These are phyloP conservation scores for Hippophae gyantsensis DNA, from an alignment of 306 rosid species.

Conservation along the genomic window DNA sequence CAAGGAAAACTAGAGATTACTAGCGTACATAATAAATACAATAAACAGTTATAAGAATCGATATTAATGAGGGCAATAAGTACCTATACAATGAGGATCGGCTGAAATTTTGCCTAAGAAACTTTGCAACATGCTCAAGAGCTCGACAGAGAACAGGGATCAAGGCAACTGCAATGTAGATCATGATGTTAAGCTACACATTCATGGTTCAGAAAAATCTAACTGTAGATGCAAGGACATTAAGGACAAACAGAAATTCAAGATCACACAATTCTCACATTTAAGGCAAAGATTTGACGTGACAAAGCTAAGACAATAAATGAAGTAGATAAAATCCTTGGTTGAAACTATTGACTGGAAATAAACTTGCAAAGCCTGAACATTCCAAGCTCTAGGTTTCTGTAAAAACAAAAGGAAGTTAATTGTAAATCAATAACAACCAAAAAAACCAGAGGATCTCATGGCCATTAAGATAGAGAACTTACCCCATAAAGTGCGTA, in stretches of 20 bases:
- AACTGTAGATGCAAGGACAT: background rate
- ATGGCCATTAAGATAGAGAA: constrained; percentile 3
- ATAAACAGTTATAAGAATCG: background rate
- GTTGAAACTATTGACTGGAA: constrained; percentile 61
- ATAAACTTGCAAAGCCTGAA: constrained; percentile 81
- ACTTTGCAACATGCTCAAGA: constrained; percentile 85
- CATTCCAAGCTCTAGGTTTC: constrained; percentile 92
- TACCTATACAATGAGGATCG: constrained; percentile 91
- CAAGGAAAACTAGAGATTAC: too few relatives aligned
- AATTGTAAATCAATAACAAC: constrained; percentile 9
- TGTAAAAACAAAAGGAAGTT: constrained; percentile 29
- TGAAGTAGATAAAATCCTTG: constrained; percentile 80
- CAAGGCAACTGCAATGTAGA: constrained; percentile 68
- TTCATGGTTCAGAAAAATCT: background rate
- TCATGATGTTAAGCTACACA: constrained; percentile 19
- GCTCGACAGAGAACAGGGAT: constrained; percentile 82
- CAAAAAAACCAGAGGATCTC: background rate
- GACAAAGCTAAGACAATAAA: constrained; percentile 69
- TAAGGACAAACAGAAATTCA: constrained; percentile 1
- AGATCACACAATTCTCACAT: constrained; percentile 42
- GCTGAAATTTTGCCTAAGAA: constrained; percentile 79
- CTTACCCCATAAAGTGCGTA: constrained; percentile 74
- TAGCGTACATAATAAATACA: background rate
- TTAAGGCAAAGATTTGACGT: constrained; percentile 80
- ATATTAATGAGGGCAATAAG: background rate